Conservation (phyloP, 495 filamentous ascomycete species). For the Hamigera avellanea region DNA sequence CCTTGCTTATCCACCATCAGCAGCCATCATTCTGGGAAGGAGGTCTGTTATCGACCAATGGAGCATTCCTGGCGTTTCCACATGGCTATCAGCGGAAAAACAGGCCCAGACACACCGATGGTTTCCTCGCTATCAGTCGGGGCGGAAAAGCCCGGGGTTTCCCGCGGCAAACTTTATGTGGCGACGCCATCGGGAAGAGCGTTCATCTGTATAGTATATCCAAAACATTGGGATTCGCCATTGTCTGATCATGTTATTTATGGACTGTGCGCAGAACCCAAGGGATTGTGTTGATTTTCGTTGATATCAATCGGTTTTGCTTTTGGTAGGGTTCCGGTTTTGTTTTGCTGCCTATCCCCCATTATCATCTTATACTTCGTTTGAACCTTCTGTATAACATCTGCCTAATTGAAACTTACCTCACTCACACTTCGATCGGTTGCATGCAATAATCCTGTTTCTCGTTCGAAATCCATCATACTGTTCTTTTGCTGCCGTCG, state of each 20-base stretch:
- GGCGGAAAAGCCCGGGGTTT: constrained; percentile 24
- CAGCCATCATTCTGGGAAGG: too few species aligned
- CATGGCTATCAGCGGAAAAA: constrained; percentile 29
- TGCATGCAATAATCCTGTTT: too few species aligned
- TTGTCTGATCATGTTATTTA: constrained; percentile 1
- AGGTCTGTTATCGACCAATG: constrained; percentile 4
- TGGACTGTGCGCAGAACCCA: neutral
- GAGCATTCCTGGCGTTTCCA: constrained; percentile 10
- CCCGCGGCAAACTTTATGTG: constrained; percentile 24
- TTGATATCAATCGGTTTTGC: too few species aligned
- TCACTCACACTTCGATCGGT: too few species aligned
- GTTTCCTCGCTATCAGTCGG: constrained; percentile 8
- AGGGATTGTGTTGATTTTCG: too few species aligned
- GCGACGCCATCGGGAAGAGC: constrained; percentile 11
- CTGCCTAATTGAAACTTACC: too few species aligned
- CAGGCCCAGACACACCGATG: constrained; percentile 13
- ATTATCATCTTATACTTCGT: too few species aligned
- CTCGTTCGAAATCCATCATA: too few species aligned
- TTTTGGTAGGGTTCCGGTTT: too few species aligned
- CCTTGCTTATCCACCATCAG: neutral
- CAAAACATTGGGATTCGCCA: constrained; percentile 10
- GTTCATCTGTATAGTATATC: constrained; percentile 22
- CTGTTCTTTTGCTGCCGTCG: neutral
- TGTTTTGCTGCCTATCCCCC: too few species aligned
- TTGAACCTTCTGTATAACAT: too few species aligned